Conservation (phyloP, 1,139 yeast species). For the Schizosaccharomyces versatilis region DNA sequence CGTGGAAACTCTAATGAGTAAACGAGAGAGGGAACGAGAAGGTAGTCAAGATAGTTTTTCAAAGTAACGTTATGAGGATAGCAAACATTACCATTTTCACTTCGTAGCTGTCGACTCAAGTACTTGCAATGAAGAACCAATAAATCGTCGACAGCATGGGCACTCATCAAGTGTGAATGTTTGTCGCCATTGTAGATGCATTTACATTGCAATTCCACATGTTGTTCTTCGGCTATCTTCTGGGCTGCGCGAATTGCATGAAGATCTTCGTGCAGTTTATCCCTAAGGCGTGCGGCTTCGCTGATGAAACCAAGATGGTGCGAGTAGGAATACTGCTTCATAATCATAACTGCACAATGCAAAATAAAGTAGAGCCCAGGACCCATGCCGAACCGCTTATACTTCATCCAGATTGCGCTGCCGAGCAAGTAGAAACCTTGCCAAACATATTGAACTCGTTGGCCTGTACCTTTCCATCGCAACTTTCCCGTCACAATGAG, state of each 20-base stretch:
- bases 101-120: conserved; percentile 18
- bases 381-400: conserved; percentile 34
- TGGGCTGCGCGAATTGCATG: not conserved
- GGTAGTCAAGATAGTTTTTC: conserved; percentile 9
- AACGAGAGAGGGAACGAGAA: conserved; percentile 10
- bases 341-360: conserved; percentile 64
- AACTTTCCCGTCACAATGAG: conserved; percentile 22
- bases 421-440: conserved; percentile 19
- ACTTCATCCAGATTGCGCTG: conserved; percentile 5
- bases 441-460: conserved; percentile 28
- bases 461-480: conserved; percentile 33
- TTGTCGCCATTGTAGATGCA: not conserved
- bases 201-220: not conserved
- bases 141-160: not conserved
- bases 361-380: conserved; percentile 61
- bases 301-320: conserved; percentile 64
- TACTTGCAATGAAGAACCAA: not conserved
- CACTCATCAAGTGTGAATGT: not conserved
- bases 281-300: not conserved
- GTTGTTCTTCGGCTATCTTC: not conserved
- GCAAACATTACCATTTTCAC: conserved; percentile 14
- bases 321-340: conserved; percentile 85
- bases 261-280: not conserved
- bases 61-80: conserved; percentile 32
- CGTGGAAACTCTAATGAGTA: conserved; percentile 54